These are phyloP conservation scores for Ceratocystis cacaofunesta DNA, from an alignment of 2,329 filamentous ascomycete species.

Conservation along the genomic window DNA sequence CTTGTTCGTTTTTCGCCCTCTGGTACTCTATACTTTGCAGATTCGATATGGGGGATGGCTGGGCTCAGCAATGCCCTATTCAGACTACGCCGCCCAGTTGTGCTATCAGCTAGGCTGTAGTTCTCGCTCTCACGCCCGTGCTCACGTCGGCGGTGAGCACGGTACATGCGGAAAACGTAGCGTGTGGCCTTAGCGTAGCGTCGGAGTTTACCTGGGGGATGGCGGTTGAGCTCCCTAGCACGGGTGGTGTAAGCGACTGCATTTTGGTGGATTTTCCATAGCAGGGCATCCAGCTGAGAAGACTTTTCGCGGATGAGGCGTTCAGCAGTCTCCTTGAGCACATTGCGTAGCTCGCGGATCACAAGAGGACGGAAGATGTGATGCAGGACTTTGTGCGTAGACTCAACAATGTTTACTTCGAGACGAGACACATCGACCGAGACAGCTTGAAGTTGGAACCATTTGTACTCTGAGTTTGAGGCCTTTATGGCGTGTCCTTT, in stretches of 20 bases:
- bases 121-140: background rate
- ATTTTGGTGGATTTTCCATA: conserved; percentile 69
- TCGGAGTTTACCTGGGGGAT: conserved; percentile 69
- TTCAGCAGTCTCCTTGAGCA: conserved; percentile 74
- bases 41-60: background rate
- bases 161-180: conserved; percentile 5
- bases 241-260: conserved; percentile 58
- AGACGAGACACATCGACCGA: conserved; percentile 69
- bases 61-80: background rate
- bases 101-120: background rate
- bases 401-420: conserved; percentile 82
- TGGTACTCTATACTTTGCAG: background rate
- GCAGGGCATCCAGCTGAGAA: conserved; percentile 54
- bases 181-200: conserved; percentile 47
- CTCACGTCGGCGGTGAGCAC: conserved; percentile 1
- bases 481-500: conserved; percentile 32
- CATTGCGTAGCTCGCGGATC: conserved; percentile 69
- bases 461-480: conserved; percentile 30
- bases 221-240: conserved; percentile 43
- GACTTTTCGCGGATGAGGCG: conserved; percentile 78
- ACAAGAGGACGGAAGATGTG: conserved; percentile 72
- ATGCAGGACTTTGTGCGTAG: conserved; percentile 87
- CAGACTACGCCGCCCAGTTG: background rate
- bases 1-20: conserved; percentile 30
- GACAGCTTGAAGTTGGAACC: conserved; percentile 91